Evolutionary conservation across 345 rosid genomes (phyloP).

Genomic region (Melaleuca alternifolia): DNA sequence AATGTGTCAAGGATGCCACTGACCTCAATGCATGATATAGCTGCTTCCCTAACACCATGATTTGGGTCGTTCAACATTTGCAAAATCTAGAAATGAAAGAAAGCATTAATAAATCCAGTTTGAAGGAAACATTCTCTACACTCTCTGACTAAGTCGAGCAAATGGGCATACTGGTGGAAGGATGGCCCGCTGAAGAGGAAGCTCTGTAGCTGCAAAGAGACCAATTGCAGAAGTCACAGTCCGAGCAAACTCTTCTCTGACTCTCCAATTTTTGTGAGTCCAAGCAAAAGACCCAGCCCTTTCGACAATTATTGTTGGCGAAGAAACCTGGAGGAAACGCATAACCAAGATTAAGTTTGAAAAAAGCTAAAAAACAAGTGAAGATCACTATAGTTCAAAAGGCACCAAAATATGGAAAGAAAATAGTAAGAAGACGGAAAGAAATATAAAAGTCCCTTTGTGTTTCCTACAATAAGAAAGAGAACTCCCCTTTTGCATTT

Average conservation of each 20-base stretch:
- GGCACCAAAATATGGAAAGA: background rate
- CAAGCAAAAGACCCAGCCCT: constrained; percentile 97
- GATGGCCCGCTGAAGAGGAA: constrained; percentile 93
- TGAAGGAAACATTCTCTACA: background rate
- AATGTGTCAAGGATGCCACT: background rate
- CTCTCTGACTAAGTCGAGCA: background rate
- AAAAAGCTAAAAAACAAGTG: background rate
- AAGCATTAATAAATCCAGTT: background rate
- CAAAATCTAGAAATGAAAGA: constrained; percentile 47
- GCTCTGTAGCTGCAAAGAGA: constrained; percentile 92
- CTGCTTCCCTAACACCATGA: constrained; percentile 86
- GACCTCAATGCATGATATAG: constrained; percentile 92
- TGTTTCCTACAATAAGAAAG: background rate
- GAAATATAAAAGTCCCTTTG: background rate
- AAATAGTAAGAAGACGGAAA: background rate
- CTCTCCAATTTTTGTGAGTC: constrained; percentile 96
- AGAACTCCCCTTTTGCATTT: background rate
- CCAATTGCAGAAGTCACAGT: constrained; percentile 87
- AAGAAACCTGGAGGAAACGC: constrained; percentile 61
- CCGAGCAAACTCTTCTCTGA: constrained; percentile 90
- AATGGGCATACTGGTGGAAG: constrained; percentile 68
- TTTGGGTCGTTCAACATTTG: constrained; percentile 89
- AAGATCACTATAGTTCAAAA: background rate
- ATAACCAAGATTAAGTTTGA: background rate
- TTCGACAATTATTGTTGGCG: constrained; percentile 94